Evolutionary conservation across 768 basidiomycete genomes (phyloP).

Genomic region (Phylloporus sp.): DNA sequence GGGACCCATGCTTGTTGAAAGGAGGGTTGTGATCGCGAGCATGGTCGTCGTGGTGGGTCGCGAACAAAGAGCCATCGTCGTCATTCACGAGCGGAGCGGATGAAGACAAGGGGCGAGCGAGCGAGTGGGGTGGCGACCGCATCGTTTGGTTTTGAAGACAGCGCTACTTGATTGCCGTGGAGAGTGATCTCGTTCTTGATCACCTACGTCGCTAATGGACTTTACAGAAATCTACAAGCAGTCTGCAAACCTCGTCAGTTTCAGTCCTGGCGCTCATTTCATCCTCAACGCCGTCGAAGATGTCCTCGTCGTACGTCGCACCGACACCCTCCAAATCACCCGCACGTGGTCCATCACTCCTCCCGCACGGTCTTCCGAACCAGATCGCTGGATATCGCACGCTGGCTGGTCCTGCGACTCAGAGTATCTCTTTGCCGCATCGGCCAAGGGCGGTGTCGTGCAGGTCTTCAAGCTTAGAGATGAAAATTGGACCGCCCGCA

Average conservation of each 20-base stretch:
- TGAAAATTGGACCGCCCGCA: conserved; percentile 70
- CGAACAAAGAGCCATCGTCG: no score
- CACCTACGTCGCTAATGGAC: no score
- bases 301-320: conserved; percentile 75
- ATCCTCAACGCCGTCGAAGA: conserved; percentile 76
- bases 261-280: conserved; percentile 86
- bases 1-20: no score
- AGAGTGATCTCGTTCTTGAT: no score
- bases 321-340: conserved; percentile 78
- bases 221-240: conserved; percentile 85
- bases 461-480: conserved; percentile 77
- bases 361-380: conserved; percentile 40
- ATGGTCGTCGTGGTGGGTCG: no score
- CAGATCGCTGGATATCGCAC: conserved; percentile 56
- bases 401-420: conserved; percentile 86
- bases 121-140: no score
- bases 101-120: no score
- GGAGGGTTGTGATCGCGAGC: no score
- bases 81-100: no score
- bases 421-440: conserved; percentile 78
- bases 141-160: no score
- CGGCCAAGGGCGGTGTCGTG: conserved; percentile 63
- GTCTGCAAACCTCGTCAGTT: conserved; percentile 61
- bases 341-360: conserved; percentile 71
- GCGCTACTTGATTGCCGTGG: no score